Base-by-base conservation (phyloP, 169 alveolate genomes). In the Plasmodium fragile region DNA sequence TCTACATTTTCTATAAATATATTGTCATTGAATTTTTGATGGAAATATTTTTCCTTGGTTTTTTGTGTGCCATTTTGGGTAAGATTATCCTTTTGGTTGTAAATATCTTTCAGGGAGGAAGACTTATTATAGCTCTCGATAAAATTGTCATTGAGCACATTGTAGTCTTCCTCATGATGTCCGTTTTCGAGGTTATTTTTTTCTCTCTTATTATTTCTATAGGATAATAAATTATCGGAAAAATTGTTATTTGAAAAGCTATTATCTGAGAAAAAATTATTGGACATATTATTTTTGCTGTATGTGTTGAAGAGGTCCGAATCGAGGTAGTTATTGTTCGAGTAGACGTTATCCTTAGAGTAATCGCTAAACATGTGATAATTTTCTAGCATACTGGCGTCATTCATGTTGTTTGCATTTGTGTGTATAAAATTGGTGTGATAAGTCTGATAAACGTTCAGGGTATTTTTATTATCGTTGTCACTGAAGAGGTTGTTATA, bases 1-100 rank as follows among this genome's bases (percentile, higher is more conserved):
- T 91, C 94, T 13, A 91, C 94, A 91, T 91, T 91, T 43, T 91
- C 94, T 55, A 91, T 81, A 81, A 41, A 91, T 77, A 91, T 91
- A 81, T 71, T 91, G 78, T 80, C 92, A 70, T 91, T 59, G 73
- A 91, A 91, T 28, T 70, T 79, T 45, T 81, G 79, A n/a, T 79
- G 94, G 25, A 91, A 91, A 81, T 91, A 91, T 91, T 91, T 91
- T 65, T 91, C 65, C 25, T 77, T 81, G 2, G 49, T 45, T 91
- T 91, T 81, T 25, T 91, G 72, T 4, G 52, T 65, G n/a, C 72
- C 28, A 53, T 85, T 75, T 32, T 85, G 85, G n/a, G 18, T 75
- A 18, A 49, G 69, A 39, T 69, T 53, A n/a, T 85, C 85, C 22
- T 85, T 85, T 36, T 85, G 78, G 39, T 59, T 85, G 70, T 85